Conservation (phyloP, 805 yeast species). For the Debaryomyces tyrocola region DNA sequence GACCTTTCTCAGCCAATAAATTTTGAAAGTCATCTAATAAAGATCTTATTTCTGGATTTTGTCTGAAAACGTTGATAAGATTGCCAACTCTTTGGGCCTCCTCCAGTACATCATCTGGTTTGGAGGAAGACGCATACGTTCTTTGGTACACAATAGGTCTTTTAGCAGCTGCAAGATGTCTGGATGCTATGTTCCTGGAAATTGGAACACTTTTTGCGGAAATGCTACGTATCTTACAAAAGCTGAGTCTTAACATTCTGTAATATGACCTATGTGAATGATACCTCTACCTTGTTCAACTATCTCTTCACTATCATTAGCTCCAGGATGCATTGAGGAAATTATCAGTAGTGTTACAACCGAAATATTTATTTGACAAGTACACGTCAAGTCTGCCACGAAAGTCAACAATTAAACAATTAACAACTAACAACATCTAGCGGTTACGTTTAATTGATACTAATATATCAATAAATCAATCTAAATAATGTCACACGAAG, state of each 20-base stretch:
- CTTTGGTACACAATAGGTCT: background rate
- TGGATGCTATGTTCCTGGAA: background rate
- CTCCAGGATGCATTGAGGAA: background rate
- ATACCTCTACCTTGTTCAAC: no score
- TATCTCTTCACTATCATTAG: no score
- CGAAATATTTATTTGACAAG: background rate
- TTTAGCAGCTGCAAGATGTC: background rate
- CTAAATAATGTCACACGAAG: slow-evolving; percentile 79
- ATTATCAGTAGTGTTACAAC: background rate
- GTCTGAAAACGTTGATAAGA: slow-evolving; percentile 11
- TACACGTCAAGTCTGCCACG: background rate
- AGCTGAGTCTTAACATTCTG: background rate
- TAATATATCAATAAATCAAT: slow-evolving; percentile 6
- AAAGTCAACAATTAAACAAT: background rate
- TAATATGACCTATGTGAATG: background rate
- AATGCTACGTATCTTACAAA: background rate
- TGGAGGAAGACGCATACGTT: slow-evolving; percentile 8
- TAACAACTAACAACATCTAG: no score
- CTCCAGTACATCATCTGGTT: slow-evolving; percentile 5
- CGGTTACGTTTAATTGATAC: background rate
- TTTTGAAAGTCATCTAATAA: slow-evolving; percentile 31
- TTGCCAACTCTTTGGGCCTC: slow-evolving; percentile 16
- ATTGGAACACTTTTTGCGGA: background rate
- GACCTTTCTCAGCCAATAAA: slow-evolving; percentile 32
- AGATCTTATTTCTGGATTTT: slow-evolving; percentile 30